Base-by-base conservation (phyloP, 2,329 filamentous ascomycete species). In the Aspergillus texensis region DNA sequence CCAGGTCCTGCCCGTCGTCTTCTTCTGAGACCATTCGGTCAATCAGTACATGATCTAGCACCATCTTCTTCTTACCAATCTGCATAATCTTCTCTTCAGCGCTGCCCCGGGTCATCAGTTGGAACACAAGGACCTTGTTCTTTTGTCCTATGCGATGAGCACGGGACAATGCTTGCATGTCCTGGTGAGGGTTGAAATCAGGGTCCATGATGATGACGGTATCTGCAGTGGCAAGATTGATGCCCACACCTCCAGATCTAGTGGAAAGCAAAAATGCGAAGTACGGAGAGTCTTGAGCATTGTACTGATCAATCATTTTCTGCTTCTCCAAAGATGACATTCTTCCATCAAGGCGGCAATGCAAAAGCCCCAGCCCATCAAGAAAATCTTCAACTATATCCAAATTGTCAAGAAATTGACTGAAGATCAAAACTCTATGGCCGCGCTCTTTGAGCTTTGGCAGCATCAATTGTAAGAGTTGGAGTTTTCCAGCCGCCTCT, bases 181-280 rank as follows among this genome's bases (percentile, higher is more conserved):
- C 96, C 78, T 99, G 95, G 74, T 99, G 95, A 0, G 95, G 95
- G 66, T 99, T 99, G 82, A 96, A 98, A 74, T 99, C 95, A 0
- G 93, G 93, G 71, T 99, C 94, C 68, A 98, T 88, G 68, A 99
- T 97, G 68, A 99, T 97, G 65, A 99, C 96, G 0, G 95, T 99
- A 74, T 99, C 95, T 3, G 95, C 95, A 9, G 94, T 97, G 0
- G 95, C 95, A 61, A 99, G 84, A 74, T 99, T 99, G 82, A 99
- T 99, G 19, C 95, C 96, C 0, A 99, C 94, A 72, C 96, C 95
- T 60, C 95, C 95, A 21, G 96, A 94, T 67, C 95, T 89, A 4
- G 96, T 99, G 0, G 94, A 98, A 0, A 99, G 84, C 21, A 99
- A 80, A 78, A 99, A 98, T 0, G 91, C 93, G 75, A 98, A 99